These are phyloP conservation scores for Lachancea kluyveri DNA, from an alignment of 805 yeast genomes.

Conservation along the genomic window DNA sequence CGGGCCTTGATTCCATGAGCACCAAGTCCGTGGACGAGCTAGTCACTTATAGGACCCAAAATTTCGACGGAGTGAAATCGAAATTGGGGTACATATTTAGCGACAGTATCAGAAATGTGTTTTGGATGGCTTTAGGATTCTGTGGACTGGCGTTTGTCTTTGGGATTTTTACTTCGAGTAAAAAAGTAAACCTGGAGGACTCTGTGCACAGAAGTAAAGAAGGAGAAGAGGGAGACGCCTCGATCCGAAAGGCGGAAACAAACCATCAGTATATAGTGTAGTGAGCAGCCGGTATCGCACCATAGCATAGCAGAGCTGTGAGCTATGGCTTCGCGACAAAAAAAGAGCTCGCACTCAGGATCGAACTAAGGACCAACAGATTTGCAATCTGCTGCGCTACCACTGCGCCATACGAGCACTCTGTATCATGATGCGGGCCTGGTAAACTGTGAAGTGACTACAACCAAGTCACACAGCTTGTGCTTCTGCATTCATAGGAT, in stretches of 20 bases:
- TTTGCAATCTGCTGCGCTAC: constrained; percentile 99
- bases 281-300: too few species aligned
- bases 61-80: constrained; percentile 1
- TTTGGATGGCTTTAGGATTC: constrained; percentile 15
- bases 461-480: neutral
- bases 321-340: too few species aligned
- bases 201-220: too few species aligned
- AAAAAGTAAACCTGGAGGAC: too few species aligned
- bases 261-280: too few species aligned
- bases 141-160: constrained; percentile 12
- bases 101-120: constrained; percentile 1
- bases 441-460: neutral
- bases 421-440: neutral
- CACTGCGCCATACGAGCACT: constrained; percentile 91
- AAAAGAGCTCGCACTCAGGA: constrained; percentile 78
- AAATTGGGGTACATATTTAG: neutral
- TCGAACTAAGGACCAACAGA: constrained; percentile 98
- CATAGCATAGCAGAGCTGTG: too few species aligned
- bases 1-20: neutral
- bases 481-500: too few species aligned
- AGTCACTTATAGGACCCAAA: neutral
- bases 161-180: constrained; percentile 14
- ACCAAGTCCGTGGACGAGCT: constrained; percentile 1
- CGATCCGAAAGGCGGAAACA: too few species aligned
- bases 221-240: too few species aligned